These are phyloP conservation scores for Neonectria sp. DNA, from an alignment of 2,329 filamentous ascomycete genomes.

Conservation along the genomic window DNA sequence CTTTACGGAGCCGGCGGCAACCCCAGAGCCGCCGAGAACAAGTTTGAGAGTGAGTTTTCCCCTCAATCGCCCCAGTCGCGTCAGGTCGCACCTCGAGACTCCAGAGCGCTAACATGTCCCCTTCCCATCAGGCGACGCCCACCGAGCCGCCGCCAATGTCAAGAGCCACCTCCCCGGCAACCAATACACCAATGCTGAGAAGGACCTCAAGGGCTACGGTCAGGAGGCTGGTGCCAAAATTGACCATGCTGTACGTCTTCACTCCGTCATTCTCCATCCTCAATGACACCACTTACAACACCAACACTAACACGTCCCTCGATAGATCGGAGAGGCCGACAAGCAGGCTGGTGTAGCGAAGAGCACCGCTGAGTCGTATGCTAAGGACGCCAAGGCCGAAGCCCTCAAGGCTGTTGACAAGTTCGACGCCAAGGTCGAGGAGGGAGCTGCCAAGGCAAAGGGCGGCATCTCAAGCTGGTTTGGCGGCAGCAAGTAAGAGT, in stretches of 20 bases:
- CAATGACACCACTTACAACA: neutral
- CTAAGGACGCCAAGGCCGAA: constrained; percentile 75
- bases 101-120: constrained; percentile 31
- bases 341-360: constrained; percentile 74
- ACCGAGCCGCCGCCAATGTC: constrained; percentile 76
- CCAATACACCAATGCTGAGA: constrained; percentile 72
- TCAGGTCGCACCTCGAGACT: neutral
- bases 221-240: constrained; percentile 73
- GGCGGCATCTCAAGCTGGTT: constrained; percentile 90
- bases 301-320: constrained; percentile 11
- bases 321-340: constrained; percentile 70
- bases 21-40: constrained; percentile 86
- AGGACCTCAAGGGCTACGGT: constrained; percentile 68
- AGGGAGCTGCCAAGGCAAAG: constrained; percentile 86
- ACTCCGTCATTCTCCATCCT: neutral
- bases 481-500: constrained; percentile 65
- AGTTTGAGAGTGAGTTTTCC: constrained; percentile 81
- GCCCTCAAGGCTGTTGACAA: constrained; percentile 82
- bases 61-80: neutral
- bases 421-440: constrained; percentile 86
- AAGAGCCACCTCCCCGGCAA: constrained; percentile 76
- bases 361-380: constrained; percentile 71
- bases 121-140: constrained; percentile 77
- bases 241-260: constrained; percentile 75
- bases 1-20: constrained; percentile 89